Percentiles rank a stretch among this genome's conserved stretches.
phyloP scores from a whole-genome alignment of 495 filamentous ascomycete genomes.

The Neurospora sp. region DNA sequence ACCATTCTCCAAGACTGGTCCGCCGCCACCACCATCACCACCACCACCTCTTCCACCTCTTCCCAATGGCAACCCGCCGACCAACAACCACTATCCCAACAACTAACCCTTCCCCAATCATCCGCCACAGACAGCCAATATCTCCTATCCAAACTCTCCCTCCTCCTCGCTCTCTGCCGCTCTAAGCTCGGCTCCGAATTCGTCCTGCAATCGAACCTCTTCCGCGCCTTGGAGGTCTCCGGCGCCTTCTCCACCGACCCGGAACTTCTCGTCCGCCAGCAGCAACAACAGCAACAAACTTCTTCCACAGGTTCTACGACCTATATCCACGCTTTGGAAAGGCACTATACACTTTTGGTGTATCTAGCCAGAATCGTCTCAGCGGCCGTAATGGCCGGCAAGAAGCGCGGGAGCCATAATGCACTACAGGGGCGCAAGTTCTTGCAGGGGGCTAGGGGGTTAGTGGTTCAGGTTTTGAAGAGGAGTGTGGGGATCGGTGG shows the following conservation, averaged over 20 bases:
- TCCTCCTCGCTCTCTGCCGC: slow-evolving; percentile 78
- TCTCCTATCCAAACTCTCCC: slow-evolving; percentile 64
- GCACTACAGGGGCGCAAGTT: slow-evolving; percentile 68
- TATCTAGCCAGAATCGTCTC: slow-evolving; percentile 75
- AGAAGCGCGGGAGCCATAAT: slow-evolving; percentile 62
- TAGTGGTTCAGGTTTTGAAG: slow-evolving; percentile 87
- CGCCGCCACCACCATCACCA: slow-evolving; percentile 11
- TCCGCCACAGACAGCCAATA: slow-evolving; percentile 35
- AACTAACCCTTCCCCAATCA: slow-evolving; percentile 7
- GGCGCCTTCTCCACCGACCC: slow-evolving; percentile 83
- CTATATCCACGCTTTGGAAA: slow-evolving; percentile 51
- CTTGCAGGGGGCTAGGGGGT: slow-evolving; percentile 63
- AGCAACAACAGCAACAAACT: neutral
- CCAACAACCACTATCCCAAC: slow-evolving; percentile 1
- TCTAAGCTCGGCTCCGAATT: slow-evolving; percentile 68
- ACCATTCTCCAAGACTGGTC: slow-evolving; percentile 55
- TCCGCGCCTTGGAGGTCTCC: slow-evolving; percentile 68
- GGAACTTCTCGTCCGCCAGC: slow-evolving; percentile 44
- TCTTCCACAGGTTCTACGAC: neutral
- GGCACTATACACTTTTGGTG: slow-evolving; percentile 75
- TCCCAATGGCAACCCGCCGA: neutral
- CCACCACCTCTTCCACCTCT: neutral
- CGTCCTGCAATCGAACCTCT: slow-evolving; percentile 81
- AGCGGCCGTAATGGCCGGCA: slow-evolving; percentile 55
- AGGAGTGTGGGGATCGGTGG: slow-evolving; percentile 68